A percentile compares a stretch with the other conserved stretches of the same genome.
Evolutionary conservation across 2,329 filamentous ascomycete genomes (phyloP).

Genomic region (Arachnomyces sp.): DNA sequence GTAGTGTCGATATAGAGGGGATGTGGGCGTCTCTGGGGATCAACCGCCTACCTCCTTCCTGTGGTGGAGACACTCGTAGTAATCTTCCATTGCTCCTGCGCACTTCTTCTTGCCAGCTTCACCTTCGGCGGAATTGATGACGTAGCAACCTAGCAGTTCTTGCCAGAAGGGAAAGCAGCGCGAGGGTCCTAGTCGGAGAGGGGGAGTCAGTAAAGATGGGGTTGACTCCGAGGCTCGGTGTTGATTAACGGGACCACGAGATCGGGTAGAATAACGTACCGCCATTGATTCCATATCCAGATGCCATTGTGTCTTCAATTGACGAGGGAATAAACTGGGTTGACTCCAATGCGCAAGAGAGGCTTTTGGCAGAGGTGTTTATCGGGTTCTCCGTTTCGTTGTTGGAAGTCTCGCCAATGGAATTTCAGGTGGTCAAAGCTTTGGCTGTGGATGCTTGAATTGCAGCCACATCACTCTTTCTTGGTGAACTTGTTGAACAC

Average conservation of each 20-base stretch:
- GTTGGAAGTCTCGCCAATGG: no score
- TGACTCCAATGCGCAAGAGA: conserved; percentile 8
- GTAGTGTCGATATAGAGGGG: conserved; percentile 3
- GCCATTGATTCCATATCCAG: conserved; percentile 47
- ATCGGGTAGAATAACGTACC: conserved; percentile 29
- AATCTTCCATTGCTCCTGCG: conserved; percentile 77
- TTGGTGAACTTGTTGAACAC: not conserved
- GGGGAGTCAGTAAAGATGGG: conserved; percentile 3
- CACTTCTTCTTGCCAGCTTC: conserved; percentile 85
- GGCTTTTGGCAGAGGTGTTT: no score
- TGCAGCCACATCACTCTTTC: conserved; percentile 5
- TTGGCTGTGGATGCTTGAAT: conserved; percentile 4
- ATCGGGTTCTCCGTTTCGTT: no score
- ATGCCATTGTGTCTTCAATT: conserved; percentile 35
- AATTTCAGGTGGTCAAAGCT: conserved; percentile 10
- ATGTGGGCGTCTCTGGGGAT: conserved; percentile 4
- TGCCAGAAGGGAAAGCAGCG: conserved; percentile 99
- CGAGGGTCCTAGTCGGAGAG: conserved; percentile 46
- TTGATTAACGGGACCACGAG: no score
- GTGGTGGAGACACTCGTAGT: conserved; percentile 98
- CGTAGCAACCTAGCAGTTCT: conserved; percentile 96
- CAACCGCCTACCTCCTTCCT: conserved; percentile 77
- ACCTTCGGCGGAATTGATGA: conserved; percentile 77
- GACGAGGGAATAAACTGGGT: conserved; percentile 13
- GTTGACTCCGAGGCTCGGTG: not conserved